A percentile compares a stretch with the other conserved stretches of the same genome.
These are phyloP conservation scores for Artemisia tridentata DNA, from an alignment of 129 eudicot species.

Conservation along the genomic window DNA sequence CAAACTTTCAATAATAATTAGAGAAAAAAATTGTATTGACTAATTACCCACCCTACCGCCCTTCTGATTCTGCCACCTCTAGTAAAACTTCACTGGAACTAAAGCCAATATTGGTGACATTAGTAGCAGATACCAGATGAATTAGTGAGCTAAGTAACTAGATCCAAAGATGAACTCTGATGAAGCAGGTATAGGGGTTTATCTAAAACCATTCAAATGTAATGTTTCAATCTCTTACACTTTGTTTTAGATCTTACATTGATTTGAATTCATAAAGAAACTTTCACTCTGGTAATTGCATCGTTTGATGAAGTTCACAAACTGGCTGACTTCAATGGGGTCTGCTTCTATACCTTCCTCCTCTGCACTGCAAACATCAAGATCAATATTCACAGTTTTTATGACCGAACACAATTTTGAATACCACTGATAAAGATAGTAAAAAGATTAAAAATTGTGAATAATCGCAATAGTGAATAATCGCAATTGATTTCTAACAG, in stretches of 20 bases:
- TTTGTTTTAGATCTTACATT: conserved; percentile 58
- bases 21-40: neutral
- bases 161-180: neutral
- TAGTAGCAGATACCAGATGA: neutral
- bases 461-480: no score
- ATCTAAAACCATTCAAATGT: neutral
- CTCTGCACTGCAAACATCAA: conserved; percentile 70
- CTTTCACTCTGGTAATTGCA: conserved; percentile 73
- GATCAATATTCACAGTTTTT: conserved; percentile 5
- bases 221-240: conserved; percentile 5
- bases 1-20: no score
- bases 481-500: neutral
- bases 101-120: neutral
- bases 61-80: conserved; percentile 3
- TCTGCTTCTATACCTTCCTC: conserved; percentile 83
- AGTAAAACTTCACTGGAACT: neutral
- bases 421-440: conserved; percentile 10
- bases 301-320: conserved; percentile 66
- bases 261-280: conserved; percentile 73
- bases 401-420: conserved; percentile 8
- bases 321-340: conserved; percentile 65
- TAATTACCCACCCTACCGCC: neutral
- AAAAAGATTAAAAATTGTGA: neutral
- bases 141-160: neutral
- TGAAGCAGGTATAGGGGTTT: neutral